Percentiles rank a stretch among this genome's conserved stretches.
Conservation (phyloP, 2,329 filamentous ascomycete species). For the Alternaria metachromatica region DNA sequence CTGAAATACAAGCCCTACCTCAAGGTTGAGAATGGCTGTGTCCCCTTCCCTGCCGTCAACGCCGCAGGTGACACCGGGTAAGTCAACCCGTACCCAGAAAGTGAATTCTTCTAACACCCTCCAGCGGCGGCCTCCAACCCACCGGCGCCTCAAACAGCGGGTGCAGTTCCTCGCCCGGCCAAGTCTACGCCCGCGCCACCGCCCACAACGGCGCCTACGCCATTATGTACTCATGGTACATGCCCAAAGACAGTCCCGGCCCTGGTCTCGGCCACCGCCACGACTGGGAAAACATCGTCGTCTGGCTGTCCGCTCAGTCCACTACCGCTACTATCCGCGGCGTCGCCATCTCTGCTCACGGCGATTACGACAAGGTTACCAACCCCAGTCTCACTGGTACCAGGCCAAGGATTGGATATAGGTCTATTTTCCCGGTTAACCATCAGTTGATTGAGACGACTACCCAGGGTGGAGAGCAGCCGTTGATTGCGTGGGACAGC, state of each 20-base stretch:
- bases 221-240: constrained; percentile 63
- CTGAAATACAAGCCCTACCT: constrained; percentile 64
- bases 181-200: constrained; percentile 58
- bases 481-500: constrained; percentile 59
- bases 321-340: constrained; percentile 54
- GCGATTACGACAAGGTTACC: constrained; percentile 50
- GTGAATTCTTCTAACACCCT: neutral
- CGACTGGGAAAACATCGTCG: constrained; percentile 63
- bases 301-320: constrained; percentile 56
- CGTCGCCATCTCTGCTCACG: constrained; percentile 61
- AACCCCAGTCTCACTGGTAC: constrained; percentile 49
- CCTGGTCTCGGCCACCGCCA: constrained; percentile 59
- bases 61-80: constrained; percentile 64
- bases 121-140: constrained; percentile 54
- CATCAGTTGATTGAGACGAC: constrained; percentile 55
- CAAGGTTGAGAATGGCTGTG: constrained; percentile 65
- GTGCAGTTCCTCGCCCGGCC: constrained; percentile 56
- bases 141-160: constrained; percentile 49
- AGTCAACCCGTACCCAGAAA: neutral
- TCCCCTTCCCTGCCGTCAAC: constrained; percentile 68
- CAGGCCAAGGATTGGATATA: constrained; percentile 57
- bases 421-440: constrained; percentile 57
- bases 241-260: constrained; percentile 57
- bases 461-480: constrained; percentile 53
- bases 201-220: constrained; percentile 54